Percentiles rank a stretch among this genome's conserved stretches.
phyloP scores from a whole-genome alignment of 2,329 filamentous ascomycete species.

The Ophiobolus disseminans region DNA sequence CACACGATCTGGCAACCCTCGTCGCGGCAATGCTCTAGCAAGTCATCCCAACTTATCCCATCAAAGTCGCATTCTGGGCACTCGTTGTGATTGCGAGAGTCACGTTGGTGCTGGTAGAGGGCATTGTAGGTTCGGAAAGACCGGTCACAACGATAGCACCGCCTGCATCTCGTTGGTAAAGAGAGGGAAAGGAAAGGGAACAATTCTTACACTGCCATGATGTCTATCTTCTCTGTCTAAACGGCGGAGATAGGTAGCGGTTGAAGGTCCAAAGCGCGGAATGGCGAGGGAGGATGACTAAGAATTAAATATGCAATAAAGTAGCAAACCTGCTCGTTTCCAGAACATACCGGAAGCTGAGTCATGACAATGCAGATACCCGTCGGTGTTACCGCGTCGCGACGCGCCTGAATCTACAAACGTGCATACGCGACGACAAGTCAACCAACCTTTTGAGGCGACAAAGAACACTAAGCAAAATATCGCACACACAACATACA shows the following conservation, averaged over 20 bases:
- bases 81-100: conserved; percentile 8
- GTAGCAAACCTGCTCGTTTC: too few species aligned
- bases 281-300: too few species aligned
- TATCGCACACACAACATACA: too few species aligned
- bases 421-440: too few species aligned
- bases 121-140: background rate
- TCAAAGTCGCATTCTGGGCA: conserved; percentile 14
- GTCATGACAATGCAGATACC: too few species aligned
- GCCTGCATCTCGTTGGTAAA: background rate
- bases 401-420: too few species aligned
- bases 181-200: background rate
- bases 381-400: too few species aligned
- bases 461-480: too few species aligned
- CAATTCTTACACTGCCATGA: background rate
- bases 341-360: too few species aligned
- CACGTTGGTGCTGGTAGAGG: conserved; percentile 3
- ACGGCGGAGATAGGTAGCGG: background rate
- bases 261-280: too few species aligned
- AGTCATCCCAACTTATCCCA: conserved; percentile 4
- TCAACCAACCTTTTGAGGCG: too few species aligned
- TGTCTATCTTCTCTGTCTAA: background rate
- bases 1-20: conserved; percentile 7
- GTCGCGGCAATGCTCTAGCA: conserved; percentile 11
- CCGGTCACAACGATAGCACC: conserved; percentile 11
- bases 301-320: too few species aligned